These are phyloP conservation scores for Musa beccarii DNA, from an alignment of 176 grass and related monocot species.

Conservation along the genomic window DNA sequence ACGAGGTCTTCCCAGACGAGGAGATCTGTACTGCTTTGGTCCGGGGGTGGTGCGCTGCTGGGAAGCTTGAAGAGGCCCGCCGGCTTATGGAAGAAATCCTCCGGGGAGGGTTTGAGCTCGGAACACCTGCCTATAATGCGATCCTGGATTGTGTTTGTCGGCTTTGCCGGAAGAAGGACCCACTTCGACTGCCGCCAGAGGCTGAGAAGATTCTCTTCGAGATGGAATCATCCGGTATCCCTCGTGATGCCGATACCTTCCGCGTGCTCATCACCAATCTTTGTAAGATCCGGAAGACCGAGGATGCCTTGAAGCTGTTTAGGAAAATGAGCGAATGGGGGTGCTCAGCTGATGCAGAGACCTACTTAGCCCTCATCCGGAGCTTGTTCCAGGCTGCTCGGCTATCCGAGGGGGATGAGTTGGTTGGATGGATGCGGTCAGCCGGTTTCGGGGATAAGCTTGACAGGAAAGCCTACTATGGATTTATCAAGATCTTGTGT, in stretches of 20 bases:
- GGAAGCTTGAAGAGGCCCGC: constrained; percentile 75
- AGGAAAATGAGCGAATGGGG: constrained; percentile 68
- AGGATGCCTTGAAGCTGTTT: constrained; percentile 76
- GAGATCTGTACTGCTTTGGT: constrained; percentile 63
- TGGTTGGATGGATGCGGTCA: constrained; percentile 80
- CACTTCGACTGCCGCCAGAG: constrained; percentile 47
- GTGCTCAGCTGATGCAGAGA: constrained; percentile 84
- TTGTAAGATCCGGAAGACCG: constrained; percentile 83
- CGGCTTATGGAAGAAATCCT: constrained; percentile 59
- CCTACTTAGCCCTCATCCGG: constrained; percentile 58
- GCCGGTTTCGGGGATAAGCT: constrained; percentile 70
- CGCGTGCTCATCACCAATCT: constrained; percentile 68
- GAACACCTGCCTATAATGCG: constrained; percentile 57
- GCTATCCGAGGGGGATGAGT: constrained; percentile 77
- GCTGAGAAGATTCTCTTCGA: constrained; percentile 75
- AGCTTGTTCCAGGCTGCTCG: constrained; percentile 85
- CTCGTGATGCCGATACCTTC: constrained; percentile 61
- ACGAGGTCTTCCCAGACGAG: constrained; percentile 74
- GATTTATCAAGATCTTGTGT: constrained; percentile 91
- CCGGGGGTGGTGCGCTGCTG: constrained; percentile 73
- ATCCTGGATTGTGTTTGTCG: constrained; percentile 78
- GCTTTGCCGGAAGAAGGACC: constrained; percentile 69
- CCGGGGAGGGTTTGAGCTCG: constrained; percentile 63
- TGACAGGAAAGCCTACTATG: constrained; percentile 78
- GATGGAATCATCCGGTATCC: constrained; percentile 80